Evolutionary conservation across 208 protist species (phyloP).

Genomic region (Porcisia hertigi): DNA sequence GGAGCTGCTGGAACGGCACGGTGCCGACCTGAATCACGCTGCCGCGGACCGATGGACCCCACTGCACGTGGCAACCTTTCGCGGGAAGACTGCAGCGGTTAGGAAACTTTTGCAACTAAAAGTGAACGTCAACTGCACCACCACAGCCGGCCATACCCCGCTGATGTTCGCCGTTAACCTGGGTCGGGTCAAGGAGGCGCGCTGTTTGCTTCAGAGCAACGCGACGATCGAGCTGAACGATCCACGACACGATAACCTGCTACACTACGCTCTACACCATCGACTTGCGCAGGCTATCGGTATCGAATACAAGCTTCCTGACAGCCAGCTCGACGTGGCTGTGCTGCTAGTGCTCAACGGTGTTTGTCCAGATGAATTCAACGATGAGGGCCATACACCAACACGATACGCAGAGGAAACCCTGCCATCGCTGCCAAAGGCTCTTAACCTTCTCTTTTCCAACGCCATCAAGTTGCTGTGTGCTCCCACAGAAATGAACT

Average conservation of each 20-base stretch:
- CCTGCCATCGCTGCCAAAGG: conserved; percentile 43
- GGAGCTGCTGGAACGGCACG: conserved; percentile 32
- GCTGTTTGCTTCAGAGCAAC: conserved; percentile 41
- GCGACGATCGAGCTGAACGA: conserved; percentile 39
- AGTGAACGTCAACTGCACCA: conserved; percentile 53
- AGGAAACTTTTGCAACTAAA: conserved; percentile 42
- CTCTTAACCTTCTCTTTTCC: conserved; percentile 33
- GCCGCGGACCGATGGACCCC: conserved; percentile 59
- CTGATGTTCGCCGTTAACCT: conserved; percentile 57
- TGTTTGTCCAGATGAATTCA: conserved; percentile 24
- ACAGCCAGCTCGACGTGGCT: conserved; percentile 63
- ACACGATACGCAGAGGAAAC: conserved; percentile 31
- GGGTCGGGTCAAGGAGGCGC: conserved; percentile 45
- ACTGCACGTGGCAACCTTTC: conserved; percentile 65
- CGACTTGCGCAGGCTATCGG: conserved; percentile 55
- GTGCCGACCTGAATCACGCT: conserved; percentile 35
- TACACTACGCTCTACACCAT: conserved; percentile 70
- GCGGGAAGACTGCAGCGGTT: conserved; percentile 38
- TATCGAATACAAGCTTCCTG: conserved; percentile 60
- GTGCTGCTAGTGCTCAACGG: conserved; percentile 55
- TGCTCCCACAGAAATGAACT: conserved; percentile 46
- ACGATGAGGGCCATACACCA: conserved; percentile 33
- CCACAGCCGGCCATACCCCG: conserved; percentile 39
- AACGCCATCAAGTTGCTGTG: conserved; percentile 27
- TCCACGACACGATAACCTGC: conserved; percentile 35